Percentiles rank a stretch among this genome's conserved stretches.
phyloP scores from a whole-genome alignment of 1,139 yeast species.

The Nakaseomyces nivariensis region DNA sequence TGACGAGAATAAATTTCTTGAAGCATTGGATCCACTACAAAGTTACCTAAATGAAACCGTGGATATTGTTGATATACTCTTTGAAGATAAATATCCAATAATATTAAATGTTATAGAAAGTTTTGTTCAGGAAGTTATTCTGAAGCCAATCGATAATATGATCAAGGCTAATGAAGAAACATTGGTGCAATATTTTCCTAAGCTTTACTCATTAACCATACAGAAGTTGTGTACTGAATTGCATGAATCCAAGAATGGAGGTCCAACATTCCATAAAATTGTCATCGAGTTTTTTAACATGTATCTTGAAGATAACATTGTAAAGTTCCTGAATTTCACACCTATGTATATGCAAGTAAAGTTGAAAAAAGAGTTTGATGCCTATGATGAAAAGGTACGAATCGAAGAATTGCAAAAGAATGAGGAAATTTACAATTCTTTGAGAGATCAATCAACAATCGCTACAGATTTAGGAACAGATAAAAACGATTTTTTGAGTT shows the following conservation, averaged over 20 bases:
- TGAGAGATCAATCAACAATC: slow-evolving; percentile 13
- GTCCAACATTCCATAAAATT: slow-evolving; percentile 23
- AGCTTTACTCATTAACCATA: slow-evolving; percentile 21
- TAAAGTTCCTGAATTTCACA: slow-evolving; percentile 35
- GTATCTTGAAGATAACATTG: slow-evolving; percentile 32
- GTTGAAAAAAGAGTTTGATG: slow-evolving; percentile 26
- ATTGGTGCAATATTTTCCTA: slow-evolving; percentile 21
- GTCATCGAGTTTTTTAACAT: slow-evolving; percentile 28
- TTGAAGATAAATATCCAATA: slow-evolving; percentile 30
- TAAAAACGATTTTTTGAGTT: slow-evolving; percentile 36
- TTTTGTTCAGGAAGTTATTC: slow-evolving; percentile 44
- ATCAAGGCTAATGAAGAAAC: slow-evolving; percentile 8
- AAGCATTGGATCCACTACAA: slow-evolving; percentile 9
- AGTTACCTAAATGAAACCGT: slow-evolving; percentile 26
- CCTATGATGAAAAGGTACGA: slow-evolving; percentile 30
- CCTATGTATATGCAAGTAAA: slow-evolving; percentile 28
- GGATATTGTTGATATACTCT: slow-evolving; percentile 28
- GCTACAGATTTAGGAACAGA: slow-evolving; percentile 21
- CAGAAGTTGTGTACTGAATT: slow-evolving; percentile 23
- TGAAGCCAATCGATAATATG: slow-evolving; percentile 22
- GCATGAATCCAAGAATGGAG: slow-evolving; percentile 27
- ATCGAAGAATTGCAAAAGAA: slow-evolving; percentile 23
- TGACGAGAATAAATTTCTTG: slow-evolving; percentile 6
- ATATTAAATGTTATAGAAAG: slow-evolving; percentile 32
- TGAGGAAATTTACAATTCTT: slow-evolving; percentile 20